phyloP scores from a whole-genome alignment of 345 rosid species.

The Raphanus sativus region DNA sequence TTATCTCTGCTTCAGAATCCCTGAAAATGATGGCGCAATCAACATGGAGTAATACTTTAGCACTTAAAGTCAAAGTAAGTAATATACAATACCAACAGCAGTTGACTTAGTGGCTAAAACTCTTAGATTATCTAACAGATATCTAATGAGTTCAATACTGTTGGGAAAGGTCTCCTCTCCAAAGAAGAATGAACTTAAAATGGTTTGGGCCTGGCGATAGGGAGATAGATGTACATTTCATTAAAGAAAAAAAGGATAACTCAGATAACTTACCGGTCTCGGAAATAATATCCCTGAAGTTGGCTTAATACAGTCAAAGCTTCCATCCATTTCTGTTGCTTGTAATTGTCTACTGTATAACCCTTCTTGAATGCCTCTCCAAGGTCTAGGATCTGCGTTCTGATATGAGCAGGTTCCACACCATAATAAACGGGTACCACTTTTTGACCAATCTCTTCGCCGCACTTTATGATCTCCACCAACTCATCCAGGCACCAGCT shows the following conservation, averaged over 20 bases:
- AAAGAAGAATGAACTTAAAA: too few relatives aligned
- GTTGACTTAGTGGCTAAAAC: too few relatives aligned
- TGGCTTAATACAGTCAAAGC: not conserved
- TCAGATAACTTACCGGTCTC: not conserved
- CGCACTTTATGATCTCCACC: constrained; percentile 2
- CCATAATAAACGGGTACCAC: not conserved
- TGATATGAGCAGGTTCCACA: constrained; percentile 1
- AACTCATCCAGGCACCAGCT: not conserved
- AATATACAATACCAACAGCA: too few relatives aligned
- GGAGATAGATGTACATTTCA: too few relatives aligned
- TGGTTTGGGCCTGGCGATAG: too few relatives aligned
- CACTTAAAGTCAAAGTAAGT: not conserved
- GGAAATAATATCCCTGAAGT: not conserved
- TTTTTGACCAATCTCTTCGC: constrained; percentile 1
- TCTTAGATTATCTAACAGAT: too few relatives aligned
- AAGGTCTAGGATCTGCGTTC: not conserved
- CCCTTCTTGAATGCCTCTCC: not conserved
- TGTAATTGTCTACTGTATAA: not conserved
- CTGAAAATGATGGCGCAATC: not conserved
- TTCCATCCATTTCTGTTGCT: not conserved
- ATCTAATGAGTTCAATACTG: too few relatives aligned
- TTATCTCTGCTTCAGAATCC: not conserved
- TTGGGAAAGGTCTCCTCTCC: too few relatives aligned
- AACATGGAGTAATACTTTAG: not conserved
- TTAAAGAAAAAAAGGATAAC: not conserved